A percentile compares a stretch with the other conserved stretches of the same genome.
These are phyloP conservation scores for Trametes maxima DNA, from an alignment of 768 basidiomycete genomes.

Conservation along the genomic window DNA sequence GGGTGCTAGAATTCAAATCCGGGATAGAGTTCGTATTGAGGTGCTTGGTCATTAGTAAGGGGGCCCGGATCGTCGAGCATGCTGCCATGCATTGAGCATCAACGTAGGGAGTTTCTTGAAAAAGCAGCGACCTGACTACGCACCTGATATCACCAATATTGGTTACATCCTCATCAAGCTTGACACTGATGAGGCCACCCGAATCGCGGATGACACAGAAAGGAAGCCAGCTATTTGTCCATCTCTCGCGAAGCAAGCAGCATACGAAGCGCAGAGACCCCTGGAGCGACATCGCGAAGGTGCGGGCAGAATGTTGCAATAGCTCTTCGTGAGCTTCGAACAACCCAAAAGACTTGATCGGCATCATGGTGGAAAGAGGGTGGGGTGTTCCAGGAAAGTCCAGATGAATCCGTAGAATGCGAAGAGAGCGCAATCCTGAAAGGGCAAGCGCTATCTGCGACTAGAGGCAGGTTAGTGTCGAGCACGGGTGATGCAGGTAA, in stretches of 20 bases:
- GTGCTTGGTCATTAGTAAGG: not conserved
- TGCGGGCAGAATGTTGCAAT: not conserved
- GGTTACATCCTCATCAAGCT: too few relatives aligned
- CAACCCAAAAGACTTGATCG: not conserved
- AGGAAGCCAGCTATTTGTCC: not conserved
- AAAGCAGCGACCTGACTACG: too few relatives aligned
- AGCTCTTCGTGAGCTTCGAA: not conserved
- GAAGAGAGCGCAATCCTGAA: not conserved
- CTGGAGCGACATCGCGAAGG: not conserved
- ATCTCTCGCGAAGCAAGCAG: not conserved
- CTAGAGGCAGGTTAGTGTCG: not conserved
- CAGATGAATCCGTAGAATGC: not conserved
- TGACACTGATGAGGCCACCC: too few relatives aligned
- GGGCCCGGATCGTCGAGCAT: not conserved
- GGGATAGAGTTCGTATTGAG: not conserved
- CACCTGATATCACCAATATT: too few relatives aligned
- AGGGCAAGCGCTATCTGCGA: not conserved
- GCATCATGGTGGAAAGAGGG: not conserved
- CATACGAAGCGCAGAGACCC: not conserved
- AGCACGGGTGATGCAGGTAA: not conserved
- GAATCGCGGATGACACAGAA: not conserved
- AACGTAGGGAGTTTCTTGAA: not conserved
- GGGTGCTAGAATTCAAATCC: not conserved
- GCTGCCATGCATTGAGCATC: not conserved
- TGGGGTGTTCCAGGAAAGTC: not conserved